Evolutionary conservation across 2,329 filamentous ascomycete genomes (phyloP), one percentile per base, ranked within the genome.

Genomic region (Aspergillus thermomutatus): DNA sequence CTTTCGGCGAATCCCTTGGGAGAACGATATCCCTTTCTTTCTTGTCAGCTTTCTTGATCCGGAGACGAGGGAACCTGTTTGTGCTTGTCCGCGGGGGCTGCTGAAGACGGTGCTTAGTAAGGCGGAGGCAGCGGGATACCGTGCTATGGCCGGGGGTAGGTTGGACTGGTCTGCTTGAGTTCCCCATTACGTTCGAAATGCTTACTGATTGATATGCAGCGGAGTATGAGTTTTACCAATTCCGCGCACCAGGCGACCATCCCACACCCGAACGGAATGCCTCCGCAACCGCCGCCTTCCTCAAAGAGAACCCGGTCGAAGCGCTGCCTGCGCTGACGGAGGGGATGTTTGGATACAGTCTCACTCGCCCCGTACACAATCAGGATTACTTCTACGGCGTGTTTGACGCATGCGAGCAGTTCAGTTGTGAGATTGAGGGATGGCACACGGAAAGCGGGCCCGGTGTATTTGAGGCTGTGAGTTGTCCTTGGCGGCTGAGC

Each of bases 371-470:
- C 0, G 85, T 92, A 1, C 91, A 95, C 69, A 96, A 96, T 74
- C 87, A 95, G 75, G 90, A 94, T 45, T 96, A 93, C 77, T 97
- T 90, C 77, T 96, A 96, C 72, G 86, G 88, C 48, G 84, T 96
- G 50, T 96, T 91, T 74, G 85, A 95, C 62, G 84, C 88, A 0
- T 95, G 91, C 77, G 81, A 83, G 62, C 80, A 85, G 58, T 96
- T 96, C 77, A 79, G 82, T 43, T 94, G 91, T 69, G 83, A 88
- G 61, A 89, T 97, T 50, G 92, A 97, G 73, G 91, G 92, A 48
- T 97, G 92, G 92, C 92, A 97, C 77, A 96, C 92, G 8, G 92
- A 97, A 77, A 92, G 88, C 63, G 92, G 92, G 0, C 92, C 92
- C 0, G 92, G 92, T 47, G 94, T 99, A 3, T 97, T 93, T 72